Evolutionary conservation across 108 stramenopile genomes (phyloP).

Genomic region (Fragilaria crotonensis): DNA sequence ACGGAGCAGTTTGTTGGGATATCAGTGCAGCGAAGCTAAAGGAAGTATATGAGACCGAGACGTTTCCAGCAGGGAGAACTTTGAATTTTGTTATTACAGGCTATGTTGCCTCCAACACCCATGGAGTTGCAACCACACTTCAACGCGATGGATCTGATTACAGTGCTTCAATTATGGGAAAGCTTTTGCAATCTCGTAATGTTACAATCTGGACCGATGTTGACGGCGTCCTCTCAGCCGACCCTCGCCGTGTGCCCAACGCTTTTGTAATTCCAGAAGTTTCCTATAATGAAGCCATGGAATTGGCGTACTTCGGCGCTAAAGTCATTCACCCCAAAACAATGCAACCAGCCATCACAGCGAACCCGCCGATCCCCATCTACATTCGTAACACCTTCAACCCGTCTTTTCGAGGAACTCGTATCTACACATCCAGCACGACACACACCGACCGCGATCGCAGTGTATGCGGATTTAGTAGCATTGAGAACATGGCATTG

Average conservation of each 20-base stretch:
- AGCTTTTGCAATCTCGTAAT: slow-evolving; percentile 53
- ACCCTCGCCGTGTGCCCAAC: slow-evolving; percentile 80
- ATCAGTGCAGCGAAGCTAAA: slow-evolving; percentile 33
- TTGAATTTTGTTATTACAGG: slow-evolving; percentile 84
- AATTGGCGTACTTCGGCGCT: slow-evolving; percentile 91
- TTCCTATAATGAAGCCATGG: slow-evolving; percentile 89
- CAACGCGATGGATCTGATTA: slow-evolving; percentile 87
- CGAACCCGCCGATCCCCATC: slow-evolving; percentile 73
- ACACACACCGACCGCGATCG: slow-evolving; percentile 41
- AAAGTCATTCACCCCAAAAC: slow-evolving; percentile 90
- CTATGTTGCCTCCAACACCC: slow-evolving; percentile 80
- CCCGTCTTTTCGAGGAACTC: slow-evolving; percentile 61
- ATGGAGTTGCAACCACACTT: slow-evolving; percentile 83
- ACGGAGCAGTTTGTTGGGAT: slow-evolving; percentile 62
- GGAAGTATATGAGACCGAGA: slow-evolving; percentile 30
- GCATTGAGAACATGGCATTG: slow-evolving; percentile 81
- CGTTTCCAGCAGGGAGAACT: not conserved
- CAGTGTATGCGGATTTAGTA: slow-evolving; percentile 78
- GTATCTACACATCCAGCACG: slow-evolving; percentile 56
- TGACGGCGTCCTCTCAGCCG: slow-evolving; percentile 46
- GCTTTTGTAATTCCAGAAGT: slow-evolving; percentile 62
- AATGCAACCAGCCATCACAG: slow-evolving; percentile 70
- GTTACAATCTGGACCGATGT: slow-evolving; percentile 91
- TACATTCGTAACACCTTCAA: slow-evolving; percentile 89
- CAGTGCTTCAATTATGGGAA: slow-evolving; percentile 83